Evolutionary conservation across 2,329 filamentous ascomycete species (phyloP), one percentile per base, ranked within the genome.

Genomic region (Sclerotinia borealis): DNA sequence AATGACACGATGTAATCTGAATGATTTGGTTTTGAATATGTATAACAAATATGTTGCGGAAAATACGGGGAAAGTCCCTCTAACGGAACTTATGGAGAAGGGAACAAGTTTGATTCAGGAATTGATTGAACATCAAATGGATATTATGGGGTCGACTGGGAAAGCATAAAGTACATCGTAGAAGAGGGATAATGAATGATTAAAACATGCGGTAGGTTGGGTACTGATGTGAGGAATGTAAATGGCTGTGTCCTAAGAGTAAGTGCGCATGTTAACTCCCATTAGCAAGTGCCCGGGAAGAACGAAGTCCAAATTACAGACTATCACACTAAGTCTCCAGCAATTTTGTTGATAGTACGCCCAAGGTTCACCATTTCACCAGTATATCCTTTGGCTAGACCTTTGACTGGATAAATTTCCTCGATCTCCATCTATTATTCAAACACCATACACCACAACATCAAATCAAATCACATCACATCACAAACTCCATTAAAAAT

Each of bases 1-100:
- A 5, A 77, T 47, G 80, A 79, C 63, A 74, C 79, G 39, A 74
- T 74, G 59, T 71, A 79, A 68, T 66, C 51, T 69, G 2, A 70
- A 69, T 43, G 67, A 67, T 59, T 58, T 66, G 58, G 49, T 72
- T 61, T 51, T 72, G 43, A 67, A 70, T 59, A 67, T 66, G 34
- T 72, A 69, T 65, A 67, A 68, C 50, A 58, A 65, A 50, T 71
- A 69, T 69, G 68, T 72, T 66, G 48, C 62, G 4, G 52, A 63
- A n/a, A 62, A 63, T 15, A 65, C 56, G 2, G 65, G 64, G 3
- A 71, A 68, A 29, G 43, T 64, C 29, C 70, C 68, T 4, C 61
- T 72, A 19, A 72, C 70, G n/a, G 67, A 67, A 52, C 64, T 71
- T 39, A 70, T 72, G 63, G 70, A 72, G 54, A 69, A 68, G 61